These are phyloP conservation scores for Xanthoceras sorbifolium DNA, from an alignment of 345 rosid genomes.

Conservation along the genomic window DNA sequence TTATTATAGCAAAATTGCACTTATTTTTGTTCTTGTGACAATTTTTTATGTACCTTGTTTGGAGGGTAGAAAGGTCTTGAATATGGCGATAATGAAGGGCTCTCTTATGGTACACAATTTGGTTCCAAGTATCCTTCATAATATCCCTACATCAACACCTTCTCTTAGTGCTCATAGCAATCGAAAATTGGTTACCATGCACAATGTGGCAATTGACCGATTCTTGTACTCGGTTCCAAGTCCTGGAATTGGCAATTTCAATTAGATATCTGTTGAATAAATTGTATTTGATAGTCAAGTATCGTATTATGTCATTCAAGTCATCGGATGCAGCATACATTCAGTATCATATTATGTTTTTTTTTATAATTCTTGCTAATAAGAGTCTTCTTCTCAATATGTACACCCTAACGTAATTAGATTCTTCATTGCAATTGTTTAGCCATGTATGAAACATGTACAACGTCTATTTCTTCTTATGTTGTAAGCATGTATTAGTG, in stretches of 20 bases:
- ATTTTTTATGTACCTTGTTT: neutral
- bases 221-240: neutral
- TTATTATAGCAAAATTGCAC: neutral
- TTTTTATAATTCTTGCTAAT: too few relatives aligned
- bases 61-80: constrained; percentile 10
- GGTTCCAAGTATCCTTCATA: neutral
- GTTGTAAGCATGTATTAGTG: too few relatives aligned
- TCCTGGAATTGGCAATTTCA: neutral
- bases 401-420: too few relatives aligned
- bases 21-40: neutral
- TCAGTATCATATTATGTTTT: too few relatives aligned
- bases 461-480: too few relatives aligned
- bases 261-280: neutral
- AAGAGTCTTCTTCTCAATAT: too few relatives aligned
- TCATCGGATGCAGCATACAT: too few relatives aligned
- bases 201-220: neutral
- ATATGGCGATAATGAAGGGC: neutral
- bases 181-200: neutral
- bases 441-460: too few relatives aligned
- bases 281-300: neutral
- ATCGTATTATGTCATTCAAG: too few relatives aligned
- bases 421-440: too few relatives aligned
- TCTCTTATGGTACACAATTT: neutral
- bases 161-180: neutral
- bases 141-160: neutral